phyloP scores from a whole-genome alignment of 208 protist genomes.

The Wallacemonas sp. region DNA sequence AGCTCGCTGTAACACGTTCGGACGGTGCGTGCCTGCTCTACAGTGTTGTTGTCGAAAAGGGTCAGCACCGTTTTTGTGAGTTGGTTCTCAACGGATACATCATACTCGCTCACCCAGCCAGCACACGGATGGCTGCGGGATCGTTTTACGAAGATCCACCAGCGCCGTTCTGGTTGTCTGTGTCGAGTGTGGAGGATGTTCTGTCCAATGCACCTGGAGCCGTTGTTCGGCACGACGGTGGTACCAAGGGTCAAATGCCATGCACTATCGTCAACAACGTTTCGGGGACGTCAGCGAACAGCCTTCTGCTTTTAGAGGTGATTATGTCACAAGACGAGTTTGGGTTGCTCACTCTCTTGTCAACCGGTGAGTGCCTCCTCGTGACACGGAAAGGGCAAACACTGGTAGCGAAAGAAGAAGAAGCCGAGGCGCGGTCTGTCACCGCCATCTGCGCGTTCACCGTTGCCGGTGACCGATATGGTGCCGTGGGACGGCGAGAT shows the following conservation, averaged over 20 bases:
- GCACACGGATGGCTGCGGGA: background rate
- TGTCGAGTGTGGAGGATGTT: background rate
- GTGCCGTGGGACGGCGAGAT: constrained; percentile 14
- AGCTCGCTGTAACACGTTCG: constrained; percentile 13
- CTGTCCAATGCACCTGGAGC: background rate
- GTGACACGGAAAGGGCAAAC: background rate
- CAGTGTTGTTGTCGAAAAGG: constrained; percentile 16
- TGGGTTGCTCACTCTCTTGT: background rate
- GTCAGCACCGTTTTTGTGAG: background rate
- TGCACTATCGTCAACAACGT: background rate
- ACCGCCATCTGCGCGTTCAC: constrained; percentile 8
- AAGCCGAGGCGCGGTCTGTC: background rate
- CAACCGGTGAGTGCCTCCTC: constrained; percentile 25
- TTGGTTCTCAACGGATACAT: constrained; percentile 2
- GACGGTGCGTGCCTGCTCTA: constrained; percentile 29
- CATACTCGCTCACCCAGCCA: background rate
- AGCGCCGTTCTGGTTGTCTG: background rate
- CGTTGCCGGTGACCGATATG: background rate
- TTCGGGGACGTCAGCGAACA: background rate
- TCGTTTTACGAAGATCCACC: background rate
- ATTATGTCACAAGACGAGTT: constrained; percentile 6
- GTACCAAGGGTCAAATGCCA: background rate
- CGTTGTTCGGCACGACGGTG: background rate
- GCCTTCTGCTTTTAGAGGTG: constrained; percentile 26
- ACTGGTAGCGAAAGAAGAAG: background rate